A percentile compares a stretch with the other conserved stretches of the same genome.
These are phyloP conservation scores for Trichophyton mentagrophytes DNA, from an alignment of 2,329 filamentous ascomycete genomes.

Conservation along the genomic window DNA sequence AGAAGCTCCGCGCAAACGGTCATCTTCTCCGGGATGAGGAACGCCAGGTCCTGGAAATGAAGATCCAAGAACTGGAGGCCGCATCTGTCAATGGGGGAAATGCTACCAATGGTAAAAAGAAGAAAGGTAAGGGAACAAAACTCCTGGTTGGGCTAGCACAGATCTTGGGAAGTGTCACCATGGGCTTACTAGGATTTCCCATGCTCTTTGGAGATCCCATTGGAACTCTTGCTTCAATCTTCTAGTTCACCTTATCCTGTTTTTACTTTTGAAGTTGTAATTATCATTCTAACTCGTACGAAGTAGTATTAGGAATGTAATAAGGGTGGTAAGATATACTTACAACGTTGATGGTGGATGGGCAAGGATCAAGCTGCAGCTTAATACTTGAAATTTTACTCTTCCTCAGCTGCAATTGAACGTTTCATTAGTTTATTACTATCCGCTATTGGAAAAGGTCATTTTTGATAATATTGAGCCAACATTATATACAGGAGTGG, in stretches of 20 bases:
- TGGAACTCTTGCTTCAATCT: constrained; percentile 1
- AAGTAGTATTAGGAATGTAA: background rate
- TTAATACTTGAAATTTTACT: too few species aligned
- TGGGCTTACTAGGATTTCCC: constrained; percentile 6
- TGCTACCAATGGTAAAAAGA: background rate
- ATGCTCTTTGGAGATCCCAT: constrained; percentile 5
- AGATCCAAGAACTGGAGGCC: constrained; percentile 1
- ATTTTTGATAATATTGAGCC: background rate
- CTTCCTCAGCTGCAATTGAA: too few species aligned
- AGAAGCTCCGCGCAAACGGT: constrained; percentile 1
- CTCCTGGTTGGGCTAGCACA: constrained; percentile 3
- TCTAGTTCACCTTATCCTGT: background rate
- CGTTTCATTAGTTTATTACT: too few species aligned
- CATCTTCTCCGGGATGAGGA: constrained; percentile 2
- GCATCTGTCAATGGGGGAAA: background rate
- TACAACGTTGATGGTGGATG: background rate
- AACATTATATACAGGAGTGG: background rate
- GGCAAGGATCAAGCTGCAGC: background rate
- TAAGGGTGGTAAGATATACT: background rate
- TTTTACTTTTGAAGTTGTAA: background rate
- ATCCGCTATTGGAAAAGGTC: too few species aligned
- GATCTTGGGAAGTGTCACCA: constrained; percentile 3
- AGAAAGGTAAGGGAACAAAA: constrained; percentile 5
- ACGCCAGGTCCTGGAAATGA: background rate
- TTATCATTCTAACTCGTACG: background rate